Base-by-base conservation (phyloP, 2,329 filamentous ascomycete genomes). In the Pyrenochaeta sp. region DNA sequence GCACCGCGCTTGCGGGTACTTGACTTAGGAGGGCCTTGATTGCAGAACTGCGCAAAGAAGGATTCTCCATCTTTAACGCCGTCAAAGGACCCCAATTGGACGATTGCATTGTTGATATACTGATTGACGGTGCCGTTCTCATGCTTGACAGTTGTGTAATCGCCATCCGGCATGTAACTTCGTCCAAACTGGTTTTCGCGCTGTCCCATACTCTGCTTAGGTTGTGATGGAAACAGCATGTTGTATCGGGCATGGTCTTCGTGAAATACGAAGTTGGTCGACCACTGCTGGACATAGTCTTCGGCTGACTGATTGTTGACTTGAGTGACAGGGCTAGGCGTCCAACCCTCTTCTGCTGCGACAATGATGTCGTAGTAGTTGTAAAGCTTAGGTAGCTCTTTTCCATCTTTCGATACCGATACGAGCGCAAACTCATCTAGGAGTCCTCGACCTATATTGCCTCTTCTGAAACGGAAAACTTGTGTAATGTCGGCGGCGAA, bases 211-310 rank as follows among this genome's bases (percentile, higher is more conserved):
- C 57, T 58, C 7, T 32, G 45, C 10, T 39, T 18, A 6, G 61
- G 51, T 11, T 66, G 66, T 15, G 61, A 64, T 17, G 57, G 49
- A 41, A 75, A 74, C 0, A 74, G 35, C 10, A 40, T 32, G 30
- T 76, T 75, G 56, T 73, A 76, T n/a, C 69, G 64, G 4, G 71
- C 66, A 47, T 76, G 71, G 5, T 67, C 66, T 41, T 76, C 74
- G n/a, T 73, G 71, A 17, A 54, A 65, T 3, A 35, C 29, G 12
- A 61, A 64, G 12, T 49, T 56, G 1, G 57, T 49, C 11, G 71
- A 68, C 39, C 60, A 61, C 7, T 61, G 35, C 23, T 69, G 64
- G 17, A 75, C 41, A 30, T 63, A 74, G 2, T 58, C 56, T 33
- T 67, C 54, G 2, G 69, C 68, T 36, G 66, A 50, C 9, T 65